These are phyloP conservation scores for Chlamydomonas asymmetrica DNA, from an alignment of 139 green algal species.

Conservation along the genomic window DNA sequence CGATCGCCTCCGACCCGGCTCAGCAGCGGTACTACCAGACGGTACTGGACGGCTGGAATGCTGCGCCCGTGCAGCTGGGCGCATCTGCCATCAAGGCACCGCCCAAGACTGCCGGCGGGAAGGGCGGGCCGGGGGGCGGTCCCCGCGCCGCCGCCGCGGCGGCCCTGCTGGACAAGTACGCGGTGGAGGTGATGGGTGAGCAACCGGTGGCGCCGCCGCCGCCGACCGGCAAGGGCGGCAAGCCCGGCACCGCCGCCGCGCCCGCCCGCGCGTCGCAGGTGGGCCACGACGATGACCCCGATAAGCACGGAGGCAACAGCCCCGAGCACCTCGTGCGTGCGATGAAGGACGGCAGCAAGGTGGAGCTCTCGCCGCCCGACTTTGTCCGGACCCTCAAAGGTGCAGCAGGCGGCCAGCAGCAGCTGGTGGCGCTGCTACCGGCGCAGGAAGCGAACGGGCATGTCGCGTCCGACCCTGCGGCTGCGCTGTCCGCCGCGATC, in stretches of 20 bases:
- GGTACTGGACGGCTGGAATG: constrained; percentile 49
- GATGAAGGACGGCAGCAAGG: constrained; percentile 29
- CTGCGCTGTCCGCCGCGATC: constrained; percentile 8
- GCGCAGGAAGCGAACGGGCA: constrained; percentile 18
- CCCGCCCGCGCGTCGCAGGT: neutral
- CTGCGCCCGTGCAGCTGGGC: constrained; percentile 14
- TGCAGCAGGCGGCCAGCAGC: neutral
- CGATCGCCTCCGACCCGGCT: constrained; percentile 42
- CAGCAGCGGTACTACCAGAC: constrained; percentile 45
- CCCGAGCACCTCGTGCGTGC: constrained; percentile 3
- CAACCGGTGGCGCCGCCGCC: neutral
- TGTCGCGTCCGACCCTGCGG: neutral
- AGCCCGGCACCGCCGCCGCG: neutral
- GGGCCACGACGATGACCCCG: neutral
- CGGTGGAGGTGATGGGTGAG: neutral
- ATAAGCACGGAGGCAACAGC: too few species aligned
- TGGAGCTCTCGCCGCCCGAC: constrained; percentile 1
- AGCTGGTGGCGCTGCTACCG: neutral
- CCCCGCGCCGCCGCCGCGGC: constrained; percentile 7
- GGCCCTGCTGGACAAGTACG: constrained; percentile 24
- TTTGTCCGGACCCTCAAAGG: neutral
- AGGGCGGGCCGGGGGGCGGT: neutral
- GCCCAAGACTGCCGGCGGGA: neutral
- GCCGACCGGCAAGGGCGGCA: neutral
- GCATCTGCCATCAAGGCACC: neutral